These are phyloP conservation scores for Nemania bipapillata DNA, from an alignment of 2,329 filamentous ascomycete species.

Conservation along the genomic window DNA sequence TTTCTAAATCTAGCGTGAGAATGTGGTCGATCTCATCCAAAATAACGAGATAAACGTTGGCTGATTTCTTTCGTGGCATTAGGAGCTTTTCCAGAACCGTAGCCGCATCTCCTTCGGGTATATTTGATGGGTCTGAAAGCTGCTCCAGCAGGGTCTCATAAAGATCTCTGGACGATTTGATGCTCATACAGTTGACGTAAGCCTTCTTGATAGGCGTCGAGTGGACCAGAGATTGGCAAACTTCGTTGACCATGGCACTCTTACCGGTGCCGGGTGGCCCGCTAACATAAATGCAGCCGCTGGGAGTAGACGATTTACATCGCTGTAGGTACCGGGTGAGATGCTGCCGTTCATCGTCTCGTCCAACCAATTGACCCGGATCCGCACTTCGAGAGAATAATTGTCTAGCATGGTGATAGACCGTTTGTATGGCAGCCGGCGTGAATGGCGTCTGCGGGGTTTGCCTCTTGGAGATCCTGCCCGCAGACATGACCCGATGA, in stretches of 20 bases:
- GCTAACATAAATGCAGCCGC: conserved; percentile 92
- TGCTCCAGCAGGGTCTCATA: conserved; percentile 82
- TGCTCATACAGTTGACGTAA: conserved; percentile 96
- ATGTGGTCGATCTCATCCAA: conserved; percentile 97
- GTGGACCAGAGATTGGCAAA: conserved; percentile 69
- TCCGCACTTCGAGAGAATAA: conserved; percentile 83
- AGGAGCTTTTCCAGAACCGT: conserved; percentile 77
- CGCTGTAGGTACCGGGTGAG: conserved; percentile 75
- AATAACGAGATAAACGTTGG: conserved; percentile 79
- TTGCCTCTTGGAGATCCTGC: conserved; percentile 78
- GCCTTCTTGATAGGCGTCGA: conserved; percentile 71
- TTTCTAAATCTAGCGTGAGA: conserved; percentile 85
- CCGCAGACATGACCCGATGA: conserved; percentile 81
- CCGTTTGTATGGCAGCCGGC: conserved; percentile 73
- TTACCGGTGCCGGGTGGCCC: conserved; percentile 97
- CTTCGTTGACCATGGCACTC: conserved; percentile 88
- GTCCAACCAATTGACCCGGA: conserved; percentile 79
- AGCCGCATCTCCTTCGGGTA: conserved; percentile 73
- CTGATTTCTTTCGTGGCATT: conserved; percentile 66
- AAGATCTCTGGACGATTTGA: conserved; percentile 87
- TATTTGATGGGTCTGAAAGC: conserved; percentile 67
- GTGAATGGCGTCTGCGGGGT: conserved; percentile 81
- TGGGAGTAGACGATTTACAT: conserved; percentile 68
- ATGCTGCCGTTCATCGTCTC: conserved; percentile 74
- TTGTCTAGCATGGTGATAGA: conserved; percentile 89